These are phyloP conservation scores for Hypoxylon fragiforme DNA, from an alignment of 495 filamentous ascomycete genomes.

Conservation along the genomic window DNA sequence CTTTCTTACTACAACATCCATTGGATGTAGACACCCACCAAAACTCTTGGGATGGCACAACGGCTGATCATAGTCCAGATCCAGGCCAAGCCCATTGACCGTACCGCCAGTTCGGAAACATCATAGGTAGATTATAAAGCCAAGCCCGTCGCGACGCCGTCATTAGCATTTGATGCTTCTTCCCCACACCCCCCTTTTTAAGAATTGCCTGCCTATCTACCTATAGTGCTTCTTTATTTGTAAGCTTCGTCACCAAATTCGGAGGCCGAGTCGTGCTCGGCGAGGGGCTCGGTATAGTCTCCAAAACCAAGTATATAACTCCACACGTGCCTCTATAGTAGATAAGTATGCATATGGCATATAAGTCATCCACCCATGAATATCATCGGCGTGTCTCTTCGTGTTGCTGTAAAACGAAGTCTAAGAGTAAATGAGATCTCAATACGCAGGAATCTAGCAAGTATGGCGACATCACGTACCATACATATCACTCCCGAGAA, in stretches of 20 bases:
- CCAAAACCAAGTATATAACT: not conserved
- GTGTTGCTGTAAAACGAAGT: conserved; percentile 4
- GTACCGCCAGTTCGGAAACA: not conserved
- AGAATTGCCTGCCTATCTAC: not conserved
- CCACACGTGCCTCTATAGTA: not conserved
- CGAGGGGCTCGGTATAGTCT: conserved; percentile 4
- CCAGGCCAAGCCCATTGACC: not conserved
- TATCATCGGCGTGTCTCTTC: not conserved
- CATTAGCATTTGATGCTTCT: no score
- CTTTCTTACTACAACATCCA: no score
- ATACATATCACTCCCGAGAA: conserved; percentile 61
- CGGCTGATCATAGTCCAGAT: no score
- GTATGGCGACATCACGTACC: conserved; percentile 67
- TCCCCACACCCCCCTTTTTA: not conserved
- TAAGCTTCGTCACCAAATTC: conserved; percentile 7
- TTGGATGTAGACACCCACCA: no score
- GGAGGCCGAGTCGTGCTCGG: conserved; percentile 6
- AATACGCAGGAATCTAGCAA: conserved; percentile 19
- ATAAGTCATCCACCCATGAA: conserved; percentile 2
- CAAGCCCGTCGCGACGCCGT: no score
- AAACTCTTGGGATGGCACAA: not conserved
- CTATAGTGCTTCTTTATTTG: not conserved
- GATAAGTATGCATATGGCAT: not conserved
- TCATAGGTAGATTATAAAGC: not conserved
- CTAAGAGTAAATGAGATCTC: conserved; percentile 1